Evolutionary conservation across 2,329 filamentous ascomycete genomes (phyloP).

Genomic region (Sodiomyces alkalinus): DNA sequence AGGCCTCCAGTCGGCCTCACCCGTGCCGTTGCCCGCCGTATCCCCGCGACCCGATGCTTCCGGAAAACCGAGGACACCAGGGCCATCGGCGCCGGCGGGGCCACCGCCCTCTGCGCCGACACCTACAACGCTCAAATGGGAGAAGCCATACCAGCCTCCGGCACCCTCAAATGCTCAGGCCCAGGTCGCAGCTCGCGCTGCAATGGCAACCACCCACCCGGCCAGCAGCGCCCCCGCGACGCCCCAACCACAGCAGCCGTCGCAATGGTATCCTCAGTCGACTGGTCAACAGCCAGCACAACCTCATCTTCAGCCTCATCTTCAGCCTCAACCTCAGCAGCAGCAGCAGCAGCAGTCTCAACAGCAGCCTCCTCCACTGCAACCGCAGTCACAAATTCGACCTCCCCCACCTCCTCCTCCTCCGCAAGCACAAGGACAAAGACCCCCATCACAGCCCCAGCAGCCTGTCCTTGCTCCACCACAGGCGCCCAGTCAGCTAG

Average conservation of each 20-base stretch:
- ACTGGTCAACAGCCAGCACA: slow-evolving; percentile 5
- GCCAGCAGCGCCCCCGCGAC: slow-evolving; percentile 2
- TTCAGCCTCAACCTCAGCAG: slow-evolving; percentile 8
- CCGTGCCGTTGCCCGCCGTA: slow-evolving; percentile 12
- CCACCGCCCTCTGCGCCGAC: slow-evolving; percentile 10
- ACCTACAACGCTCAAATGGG: slow-evolving; percentile 21
- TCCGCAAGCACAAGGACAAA: slow-evolving; percentile 6
- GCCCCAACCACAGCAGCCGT: slow-evolving; percentile 8
- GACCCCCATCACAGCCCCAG: slow-evolving; percentile 3
- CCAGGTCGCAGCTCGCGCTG: slow-evolving; percentile 10
- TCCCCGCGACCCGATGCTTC: slow-evolving; percentile 18
- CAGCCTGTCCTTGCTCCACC: slow-evolving; percentile 16
- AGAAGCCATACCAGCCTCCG: slow-evolving; percentile 24
- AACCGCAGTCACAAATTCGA: slow-evolving; percentile 7
- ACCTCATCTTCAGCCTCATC: slow-evolving; percentile 4
- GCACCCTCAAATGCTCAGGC: slow-evolving; percentile 13
- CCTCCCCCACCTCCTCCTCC: slow-evolving; percentile 1
- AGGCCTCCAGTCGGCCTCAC: slow-evolving; percentile 6
- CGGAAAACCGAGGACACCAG: slow-evolving; percentile 16
- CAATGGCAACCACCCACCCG: slow-evolving; percentile 11
- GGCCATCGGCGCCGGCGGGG: slow-evolving; percentile 13
- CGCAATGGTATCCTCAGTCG: slow-evolving; percentile 7
- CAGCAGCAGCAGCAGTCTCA: slow-evolving; percentile 10
- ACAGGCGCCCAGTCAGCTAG: slow-evolving; percentile 19
- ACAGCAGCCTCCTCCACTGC: slow-evolving; percentile 11